Evolutionary conservation across 306 rosid genomes (phyloP).

Genomic region (Parietaria judaica): DNA sequence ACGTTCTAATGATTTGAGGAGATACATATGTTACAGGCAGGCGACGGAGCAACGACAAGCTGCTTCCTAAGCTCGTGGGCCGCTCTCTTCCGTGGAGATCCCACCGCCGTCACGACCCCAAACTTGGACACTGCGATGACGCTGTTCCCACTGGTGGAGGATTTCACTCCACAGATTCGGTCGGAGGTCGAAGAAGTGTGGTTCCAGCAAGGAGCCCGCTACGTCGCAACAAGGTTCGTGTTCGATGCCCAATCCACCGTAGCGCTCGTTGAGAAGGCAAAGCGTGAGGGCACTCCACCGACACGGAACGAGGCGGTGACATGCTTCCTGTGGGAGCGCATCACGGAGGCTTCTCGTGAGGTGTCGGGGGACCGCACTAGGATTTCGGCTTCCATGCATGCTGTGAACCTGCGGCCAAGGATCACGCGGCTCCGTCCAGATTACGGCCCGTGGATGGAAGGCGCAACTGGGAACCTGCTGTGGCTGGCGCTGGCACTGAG

Average conservation of each 20-base stretch:
- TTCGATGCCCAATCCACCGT: conserved; percentile 22
- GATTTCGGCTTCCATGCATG: conserved; percentile 20
- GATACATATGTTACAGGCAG: neutral
- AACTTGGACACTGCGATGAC: conserved; percentile 21
- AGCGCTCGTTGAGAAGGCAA: conserved; percentile 20
- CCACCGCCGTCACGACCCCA: conserved; percentile 13
- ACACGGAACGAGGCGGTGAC: conserved; percentile 30
- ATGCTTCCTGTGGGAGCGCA: conserved; percentile 37
- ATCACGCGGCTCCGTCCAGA: conserved; percentile 8
- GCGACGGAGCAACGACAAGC: conserved; percentile 30
- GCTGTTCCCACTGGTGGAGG: conserved; percentile 34
- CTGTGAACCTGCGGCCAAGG: conserved; percentile 40
- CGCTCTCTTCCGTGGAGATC: conserved; percentile 17
- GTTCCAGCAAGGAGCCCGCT: conserved; percentile 15
- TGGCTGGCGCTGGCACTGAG: conserved; percentile 15
- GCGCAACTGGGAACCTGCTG: conserved; percentile 21
- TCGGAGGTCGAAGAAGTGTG: conserved; percentile 8
- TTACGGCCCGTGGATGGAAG: neutral
- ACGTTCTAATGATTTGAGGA: too few relatives aligned
- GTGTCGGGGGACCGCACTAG: neutral
- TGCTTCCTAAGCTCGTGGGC: conserved; percentile 35
- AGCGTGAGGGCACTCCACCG: conserved; percentile 17
- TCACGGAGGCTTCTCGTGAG: conserved; percentile 24
- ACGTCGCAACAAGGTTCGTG: conserved; percentile 37
- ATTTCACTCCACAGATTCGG: conserved; percentile 14